Evolutionary conservation across 2,329 filamentous ascomycete genomes (phyloP), one percentile per base, ranked within the genome.

Genomic region (Ambrosiella cleistominuta): DNA sequence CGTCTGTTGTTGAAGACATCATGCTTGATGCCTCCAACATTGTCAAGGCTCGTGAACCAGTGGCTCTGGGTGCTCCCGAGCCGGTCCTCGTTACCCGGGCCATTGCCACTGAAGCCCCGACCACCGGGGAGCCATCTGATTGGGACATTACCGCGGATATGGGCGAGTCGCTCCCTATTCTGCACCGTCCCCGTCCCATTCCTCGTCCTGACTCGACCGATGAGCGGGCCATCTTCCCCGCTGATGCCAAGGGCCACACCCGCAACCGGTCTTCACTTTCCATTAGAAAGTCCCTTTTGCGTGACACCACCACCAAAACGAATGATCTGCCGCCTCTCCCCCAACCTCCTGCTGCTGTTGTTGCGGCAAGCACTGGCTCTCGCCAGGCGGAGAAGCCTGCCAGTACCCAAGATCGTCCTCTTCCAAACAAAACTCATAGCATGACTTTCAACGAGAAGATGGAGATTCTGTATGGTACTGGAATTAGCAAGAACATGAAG

Each of bases 371-470:
- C 7, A n/a, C 11, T 36, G 8, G 13, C 27, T 17, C 37, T 19
- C 13, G 7, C 40, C 52, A 54, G 55, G 45, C 38, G 7, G 52
- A 5, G 27, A 27, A 27, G 35, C 50, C 53, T 36, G 42, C 53
- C 2, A 61, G 57, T 7, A 64, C 67, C 13, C 63, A 69, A 6
- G 60, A 66, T 44, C 66, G 73, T 13, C 69, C 76, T 15, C 68
- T 72, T 5, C 73, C 76, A 2, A 79, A 78, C 60, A 67, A 77
- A 61, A 78, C 75, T 2, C 75, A 73, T 66, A 80, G 75, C 64
- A 80, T 80, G 77, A 78, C 75, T 0, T 74, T 78, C 61, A 70
- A 79, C 56, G 78, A 80, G 63, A 80, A 80, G 65, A 76, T 80
- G 68, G 68, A 70, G 1, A 65, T 78, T 4, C 66, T 81, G 27